Evolutionary conservation across 768 basidiomycete species (phyloP).

Genomic region (Lactarius quietus): DNA sequence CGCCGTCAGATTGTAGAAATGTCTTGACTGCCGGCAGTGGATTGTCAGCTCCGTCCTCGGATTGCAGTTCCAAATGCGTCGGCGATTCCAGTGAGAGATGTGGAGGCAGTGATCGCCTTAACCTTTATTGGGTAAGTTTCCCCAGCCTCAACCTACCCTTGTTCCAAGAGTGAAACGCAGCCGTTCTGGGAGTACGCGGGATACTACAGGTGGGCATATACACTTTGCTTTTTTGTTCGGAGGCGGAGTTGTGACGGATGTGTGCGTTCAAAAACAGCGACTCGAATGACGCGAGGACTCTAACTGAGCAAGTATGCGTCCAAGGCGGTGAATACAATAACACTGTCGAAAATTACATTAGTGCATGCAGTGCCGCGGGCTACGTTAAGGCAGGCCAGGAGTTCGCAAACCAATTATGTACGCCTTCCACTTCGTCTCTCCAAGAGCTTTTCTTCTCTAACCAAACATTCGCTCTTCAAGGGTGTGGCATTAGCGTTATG

Average conservation of each 20-base stretch:
- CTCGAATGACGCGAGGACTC: too few species aligned
- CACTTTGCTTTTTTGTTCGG: background rate
- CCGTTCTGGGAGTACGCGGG: too few species aligned
- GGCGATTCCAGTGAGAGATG: too few species aligned
- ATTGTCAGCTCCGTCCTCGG: slow-evolving; percentile 42
- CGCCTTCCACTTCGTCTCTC: slow-evolving; percentile 1
- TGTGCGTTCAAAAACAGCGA: slow-evolving; percentile 20
- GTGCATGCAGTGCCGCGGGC: slow-evolving; percentile 55
- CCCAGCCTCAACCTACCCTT: too few species aligned
- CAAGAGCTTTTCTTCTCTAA: background rate
- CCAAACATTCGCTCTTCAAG: slow-evolving; percentile 31
- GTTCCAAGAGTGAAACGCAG: too few species aligned
- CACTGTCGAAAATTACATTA: too few species aligned
- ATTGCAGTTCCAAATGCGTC: too few species aligned
- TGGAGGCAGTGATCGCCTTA: slow-evolving; percentile 56
- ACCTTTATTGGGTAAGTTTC: slow-evolving; percentile 65
- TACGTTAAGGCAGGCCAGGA: slow-evolving; percentile 40
- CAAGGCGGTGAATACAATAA: too few species aligned
- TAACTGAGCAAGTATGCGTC: too few species aligned
- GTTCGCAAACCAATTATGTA: slow-evolving; percentile 52
- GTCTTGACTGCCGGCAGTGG: slow-evolving; percentile 43
- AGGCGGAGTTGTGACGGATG: too few species aligned
- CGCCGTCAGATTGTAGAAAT: slow-evolving; percentile 64
- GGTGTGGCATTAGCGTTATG: slow-evolving; percentile 46
- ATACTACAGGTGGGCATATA: slow-evolving; percentile 48